Conservation (phyloP, 768 basidiomycete genomes). For the Myochromella boudieri region DNA sequence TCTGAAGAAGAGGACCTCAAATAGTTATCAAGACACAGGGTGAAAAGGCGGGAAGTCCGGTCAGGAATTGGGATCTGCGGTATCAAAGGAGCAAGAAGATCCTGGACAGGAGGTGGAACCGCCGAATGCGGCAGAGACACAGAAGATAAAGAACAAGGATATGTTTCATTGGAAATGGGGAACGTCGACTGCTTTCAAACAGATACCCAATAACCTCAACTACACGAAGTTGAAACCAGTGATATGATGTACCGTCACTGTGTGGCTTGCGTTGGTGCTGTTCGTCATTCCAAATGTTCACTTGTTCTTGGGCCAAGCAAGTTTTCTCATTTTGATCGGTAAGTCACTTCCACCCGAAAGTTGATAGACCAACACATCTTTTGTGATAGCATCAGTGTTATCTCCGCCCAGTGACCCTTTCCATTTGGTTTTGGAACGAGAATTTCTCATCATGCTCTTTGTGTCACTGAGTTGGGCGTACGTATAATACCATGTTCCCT, state of each 20-base stretch:
- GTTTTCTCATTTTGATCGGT: constrained; percentile 68
- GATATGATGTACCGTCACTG: constrained; percentile 59
- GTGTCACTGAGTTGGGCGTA: constrained; percentile 61
- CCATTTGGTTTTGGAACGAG: constrained; percentile 65
- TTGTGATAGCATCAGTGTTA: constrained; percentile 53
- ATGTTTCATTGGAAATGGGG: too few species aligned
- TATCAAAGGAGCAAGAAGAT: too few species aligned
- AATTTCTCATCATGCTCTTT: constrained; percentile 52
- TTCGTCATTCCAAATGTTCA: constrained; percentile 56
- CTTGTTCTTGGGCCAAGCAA: constrained; percentile 54
- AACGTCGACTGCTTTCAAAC: too few species aligned
- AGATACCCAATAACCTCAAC: constrained; percentile 55
- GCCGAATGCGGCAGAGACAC: too few species aligned
- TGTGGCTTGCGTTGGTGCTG: constrained; percentile 59
- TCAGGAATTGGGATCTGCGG: too few species aligned
- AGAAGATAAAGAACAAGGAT: too few species aligned
- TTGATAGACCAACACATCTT: background rate
- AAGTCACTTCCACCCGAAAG: background rate
- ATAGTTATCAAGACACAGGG: too few species aligned
- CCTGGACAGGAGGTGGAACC: too few species aligned
- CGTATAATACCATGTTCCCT: constrained; percentile 23
- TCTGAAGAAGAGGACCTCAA: too few species aligned
- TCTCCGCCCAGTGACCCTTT: constrained; percentile 72
- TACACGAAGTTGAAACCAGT: constrained; percentile 64
- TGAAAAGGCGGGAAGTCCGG: too few species aligned